phyloP scores from a whole-genome alignment of 805 yeast genomes.

The Saccharomycopsis sp. region DNA sequence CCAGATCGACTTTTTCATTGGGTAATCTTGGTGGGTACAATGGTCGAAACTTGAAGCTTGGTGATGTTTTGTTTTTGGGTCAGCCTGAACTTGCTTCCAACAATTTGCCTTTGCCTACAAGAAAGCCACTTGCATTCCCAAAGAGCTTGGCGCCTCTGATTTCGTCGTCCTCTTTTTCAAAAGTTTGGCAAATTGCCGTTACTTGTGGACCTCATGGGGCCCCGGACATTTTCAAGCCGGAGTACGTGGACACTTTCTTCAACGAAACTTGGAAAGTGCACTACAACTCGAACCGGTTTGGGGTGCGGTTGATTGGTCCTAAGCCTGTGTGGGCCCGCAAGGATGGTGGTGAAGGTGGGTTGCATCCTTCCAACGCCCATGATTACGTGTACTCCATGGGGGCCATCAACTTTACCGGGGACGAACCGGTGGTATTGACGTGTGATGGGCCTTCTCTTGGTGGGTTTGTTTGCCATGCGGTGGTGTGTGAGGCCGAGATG shows the following conservation, averaged over 20 bases:
- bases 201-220: constrained; percentile 98
- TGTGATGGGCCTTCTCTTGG: constrained; percentile 98
- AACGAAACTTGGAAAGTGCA: constrained; percentile 83
- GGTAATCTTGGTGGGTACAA: constrained; percentile 81
- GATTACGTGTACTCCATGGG: constrained; percentile 92
- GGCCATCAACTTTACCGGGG: constrained; percentile 97
- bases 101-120: constrained; percentile 62
- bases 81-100: constrained; percentile 63
- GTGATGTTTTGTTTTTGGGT: constrained; percentile 85
- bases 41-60: constrained; percentile 84
- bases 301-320: constrained; percentile 90
- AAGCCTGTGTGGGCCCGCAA: constrained; percentile 94
- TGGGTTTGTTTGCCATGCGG: constrained; percentile 95
- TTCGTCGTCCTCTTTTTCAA: constrained; percentile 23
- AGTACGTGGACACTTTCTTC: constrained; percentile 70
- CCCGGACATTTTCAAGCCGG: constrained; percentile 83
- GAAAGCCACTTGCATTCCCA: constrained; percentile 40
- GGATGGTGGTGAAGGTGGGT: constrained; percentile 97
- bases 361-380: constrained; percentile 98
- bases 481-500: constrained; percentile 90
- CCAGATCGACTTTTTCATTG: constrained; percentile 82
- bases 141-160: constrained; percentile 45
- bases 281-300: constrained; percentile 94
- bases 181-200: constrained; percentile 79
- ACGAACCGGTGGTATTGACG: constrained; percentile 93